A percentile compares a stretch with the other conserved stretches of the same genome.
These are phyloP conservation scores for Phytophthora macrochlamydospora DNA, from an alignment of 352 stramenopile genomes.

Conservation along the genomic window DNA sequence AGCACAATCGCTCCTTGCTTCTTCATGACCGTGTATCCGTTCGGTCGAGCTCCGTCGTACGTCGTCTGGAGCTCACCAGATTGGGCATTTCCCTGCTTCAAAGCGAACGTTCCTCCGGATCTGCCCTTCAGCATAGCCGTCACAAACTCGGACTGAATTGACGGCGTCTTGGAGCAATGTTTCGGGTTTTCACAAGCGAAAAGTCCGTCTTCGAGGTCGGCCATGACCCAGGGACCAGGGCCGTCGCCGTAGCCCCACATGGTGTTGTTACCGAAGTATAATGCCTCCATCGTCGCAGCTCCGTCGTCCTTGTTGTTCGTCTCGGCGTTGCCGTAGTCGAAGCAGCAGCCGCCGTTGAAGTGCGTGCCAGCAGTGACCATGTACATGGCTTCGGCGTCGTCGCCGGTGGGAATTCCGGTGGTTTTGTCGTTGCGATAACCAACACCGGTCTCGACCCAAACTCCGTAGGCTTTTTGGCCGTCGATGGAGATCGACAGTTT, in stretches of 20 bases:
- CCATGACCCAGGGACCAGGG: constrained; percentile 27
- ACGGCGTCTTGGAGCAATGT: constrained; percentile 13
- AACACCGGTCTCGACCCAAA: constrained; percentile 22
- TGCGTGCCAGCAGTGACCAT: constrained; percentile 25
- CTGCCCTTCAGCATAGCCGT: constrained; percentile 29
- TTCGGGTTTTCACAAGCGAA: constrained; percentile 22
- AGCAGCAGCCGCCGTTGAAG: constrained; percentile 25
- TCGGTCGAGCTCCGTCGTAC: constrained; percentile 29
- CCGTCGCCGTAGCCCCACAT: constrained; percentile 22
- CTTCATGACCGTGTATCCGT: constrained; percentile 27
- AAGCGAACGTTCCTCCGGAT: constrained; percentile 21
- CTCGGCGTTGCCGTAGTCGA: constrained; percentile 32
- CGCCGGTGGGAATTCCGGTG: constrained; percentile 11
- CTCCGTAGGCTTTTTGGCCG: constrained; percentile 17
- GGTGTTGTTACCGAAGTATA: constrained; percentile 26
- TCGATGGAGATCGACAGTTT: constrained; percentile 20
- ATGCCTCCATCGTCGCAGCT: constrained; percentile 23
- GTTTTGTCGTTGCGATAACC: constrained; percentile 28
- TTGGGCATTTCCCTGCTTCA: constrained; percentile 24
- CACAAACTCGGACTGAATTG: constrained; percentile 15
- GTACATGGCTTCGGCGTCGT: constrained; percentile 32
- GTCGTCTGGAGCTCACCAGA: constrained; percentile 17
- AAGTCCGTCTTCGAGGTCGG: constrained; percentile 24
- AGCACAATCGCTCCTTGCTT: constrained; percentile 29
- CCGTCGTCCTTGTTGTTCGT: constrained; percentile 27